phyloP scores from a whole-genome alignment of 345 rosid species.

The Ceriops decandra region DNA sequence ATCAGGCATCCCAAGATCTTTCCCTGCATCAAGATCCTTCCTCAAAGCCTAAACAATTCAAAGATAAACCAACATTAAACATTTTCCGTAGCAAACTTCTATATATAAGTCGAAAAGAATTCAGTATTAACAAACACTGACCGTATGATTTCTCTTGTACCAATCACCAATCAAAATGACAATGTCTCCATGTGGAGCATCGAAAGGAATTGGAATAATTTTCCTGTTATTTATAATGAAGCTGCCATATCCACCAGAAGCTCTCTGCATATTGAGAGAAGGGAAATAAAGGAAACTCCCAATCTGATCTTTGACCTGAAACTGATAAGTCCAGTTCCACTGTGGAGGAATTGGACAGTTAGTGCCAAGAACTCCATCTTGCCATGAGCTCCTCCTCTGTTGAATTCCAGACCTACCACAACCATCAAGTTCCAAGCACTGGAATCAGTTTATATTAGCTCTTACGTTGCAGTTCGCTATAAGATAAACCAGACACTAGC shows the following conservation, averaged over 20 bases:
- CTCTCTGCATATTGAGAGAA: constrained; percentile 85
- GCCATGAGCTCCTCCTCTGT: constrained; percentile 96
- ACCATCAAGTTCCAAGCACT: constrained; percentile 7
- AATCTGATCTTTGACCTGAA: constrained; percentile 96
- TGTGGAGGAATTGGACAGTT: constrained; percentile 97
- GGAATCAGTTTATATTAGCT: not conserved
- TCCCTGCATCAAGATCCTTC: constrained; percentile 82
- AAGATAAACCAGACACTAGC: not conserved
- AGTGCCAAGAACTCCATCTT: constrained; percentile 92
- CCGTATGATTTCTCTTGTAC: constrained; percentile 94
- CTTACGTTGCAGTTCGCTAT: not conserved
- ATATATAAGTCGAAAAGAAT: not conserved
- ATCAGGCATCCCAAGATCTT: constrained; percentile 93
- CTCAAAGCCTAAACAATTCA: constrained; percentile 68
- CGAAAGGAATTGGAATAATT: constrained; percentile 80
- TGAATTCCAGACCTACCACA: constrained; percentile 77
- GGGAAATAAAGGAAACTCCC: constrained; percentile 99
- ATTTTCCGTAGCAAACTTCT: not conserved
- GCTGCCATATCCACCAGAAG: constrained; percentile 90
- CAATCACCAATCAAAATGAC: constrained; percentile 84
- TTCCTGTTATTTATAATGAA: constrained; percentile 71
- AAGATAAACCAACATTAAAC: constrained; percentile 4
- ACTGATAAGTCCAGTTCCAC: constrained; percentile 99
- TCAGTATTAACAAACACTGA: constrained; percentile 34
- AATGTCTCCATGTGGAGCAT: constrained; percentile 73